These are phyloP conservation scores for Cylindricascospora bacillispora DNA, from an alignment of 1,139 yeast genomes.

Conservation along the genomic window DNA sequence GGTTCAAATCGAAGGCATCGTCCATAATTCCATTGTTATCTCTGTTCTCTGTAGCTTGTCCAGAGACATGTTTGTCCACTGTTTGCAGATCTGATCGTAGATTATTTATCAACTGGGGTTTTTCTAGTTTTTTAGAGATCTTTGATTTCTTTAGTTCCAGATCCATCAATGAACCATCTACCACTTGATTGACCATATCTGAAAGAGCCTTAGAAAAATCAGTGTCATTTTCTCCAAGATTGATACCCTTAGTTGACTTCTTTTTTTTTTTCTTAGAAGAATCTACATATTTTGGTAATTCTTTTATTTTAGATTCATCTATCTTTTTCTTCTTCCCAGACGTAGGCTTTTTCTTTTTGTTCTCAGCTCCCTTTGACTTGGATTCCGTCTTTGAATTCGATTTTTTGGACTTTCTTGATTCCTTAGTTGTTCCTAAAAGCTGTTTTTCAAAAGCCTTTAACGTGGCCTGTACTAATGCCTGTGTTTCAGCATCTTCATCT, in stretches of 20 bases:
- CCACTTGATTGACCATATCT: slow-evolving; percentile 26
- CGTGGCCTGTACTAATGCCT: slow-evolving; percentile 24
- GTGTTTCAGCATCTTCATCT: slow-evolving; percentile 19
- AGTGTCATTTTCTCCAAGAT: slow-evolving; percentile 14
- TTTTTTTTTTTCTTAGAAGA: background rate
- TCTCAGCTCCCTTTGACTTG: background rate
- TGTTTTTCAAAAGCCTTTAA: slow-evolving; percentile 24
- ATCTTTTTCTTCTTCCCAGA: background rate
- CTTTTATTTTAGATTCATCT: background rate
- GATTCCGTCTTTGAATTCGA: slow-evolving; percentile 4
- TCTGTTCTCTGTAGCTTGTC: background rate
- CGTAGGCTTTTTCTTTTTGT: background rate
- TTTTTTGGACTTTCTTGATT: background rate
- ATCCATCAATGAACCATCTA: slow-evolving; percentile 16
- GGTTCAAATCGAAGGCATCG: slow-evolving; percentile 43
- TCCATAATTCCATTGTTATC: slow-evolving; percentile 23
- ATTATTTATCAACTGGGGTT: slow-evolving; percentile 2
- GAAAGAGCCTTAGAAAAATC: slow-evolving; percentile 24
- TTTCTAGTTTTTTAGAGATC: slow-evolving; percentile 1
- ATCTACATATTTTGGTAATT: background rate
- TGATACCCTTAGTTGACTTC: background rate
- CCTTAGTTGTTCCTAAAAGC: slow-evolving; percentile 9
- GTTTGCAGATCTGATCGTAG: slow-evolving; percentile 1
- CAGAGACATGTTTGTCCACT: background rate
- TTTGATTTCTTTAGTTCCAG: background rate